A percentile compares a stretch with the other conserved stretches of the same genome.
phyloP scores from a whole-genome alignment of 2,329 filamentous ascomycete species.

The Penicillium fuscoglaucum region DNA sequence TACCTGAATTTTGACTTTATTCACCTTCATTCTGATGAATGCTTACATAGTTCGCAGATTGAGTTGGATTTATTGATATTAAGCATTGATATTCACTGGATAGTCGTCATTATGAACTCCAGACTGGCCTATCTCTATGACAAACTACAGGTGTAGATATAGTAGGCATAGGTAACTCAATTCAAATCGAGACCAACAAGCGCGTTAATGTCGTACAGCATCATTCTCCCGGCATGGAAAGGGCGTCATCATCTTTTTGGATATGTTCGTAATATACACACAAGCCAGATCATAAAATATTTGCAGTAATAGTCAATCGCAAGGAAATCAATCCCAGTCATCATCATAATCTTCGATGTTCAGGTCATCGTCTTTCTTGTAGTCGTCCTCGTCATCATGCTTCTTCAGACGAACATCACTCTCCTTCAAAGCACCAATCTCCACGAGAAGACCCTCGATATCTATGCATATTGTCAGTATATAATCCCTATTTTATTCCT shows the following conservation, averaged over 20 bases:
- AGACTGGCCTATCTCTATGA: neutral
- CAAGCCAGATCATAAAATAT: slow-evolving; percentile 19
- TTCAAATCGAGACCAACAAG: neutral
- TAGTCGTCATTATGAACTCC: neutral
- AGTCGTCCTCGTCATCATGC: slow-evolving; percentile 55
- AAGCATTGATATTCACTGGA: neutral
- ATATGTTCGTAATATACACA: slow-evolving; percentile 26
- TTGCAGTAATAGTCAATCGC: slow-evolving; percentile 12
- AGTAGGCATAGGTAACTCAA: neutral
- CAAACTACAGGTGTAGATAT: neutral
- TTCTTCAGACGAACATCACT: slow-evolving; percentile 74
- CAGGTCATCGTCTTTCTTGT: slow-evolving; percentile 53
- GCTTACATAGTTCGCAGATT: neutral
- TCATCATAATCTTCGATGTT: slow-evolving; percentile 53
- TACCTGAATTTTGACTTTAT: neutral
- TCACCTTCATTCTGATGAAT: neutral
- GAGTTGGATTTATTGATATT: neutral
- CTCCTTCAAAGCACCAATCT: slow-evolving; percentile 74
- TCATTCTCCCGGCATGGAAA: neutral
- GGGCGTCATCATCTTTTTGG: slow-evolving; percentile 2
- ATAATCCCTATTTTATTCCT: neutral
- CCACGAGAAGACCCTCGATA: slow-evolving; percentile 77
- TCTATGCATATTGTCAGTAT: slow-evolving; percentile 45
- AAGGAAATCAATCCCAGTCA: slow-evolving; percentile 56
- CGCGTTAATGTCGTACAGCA: neutral